Evolutionary conservation across 2,329 filamentous ascomycete genomes (phyloP).

Genomic region (Sclerotinia nivalis): DNA sequence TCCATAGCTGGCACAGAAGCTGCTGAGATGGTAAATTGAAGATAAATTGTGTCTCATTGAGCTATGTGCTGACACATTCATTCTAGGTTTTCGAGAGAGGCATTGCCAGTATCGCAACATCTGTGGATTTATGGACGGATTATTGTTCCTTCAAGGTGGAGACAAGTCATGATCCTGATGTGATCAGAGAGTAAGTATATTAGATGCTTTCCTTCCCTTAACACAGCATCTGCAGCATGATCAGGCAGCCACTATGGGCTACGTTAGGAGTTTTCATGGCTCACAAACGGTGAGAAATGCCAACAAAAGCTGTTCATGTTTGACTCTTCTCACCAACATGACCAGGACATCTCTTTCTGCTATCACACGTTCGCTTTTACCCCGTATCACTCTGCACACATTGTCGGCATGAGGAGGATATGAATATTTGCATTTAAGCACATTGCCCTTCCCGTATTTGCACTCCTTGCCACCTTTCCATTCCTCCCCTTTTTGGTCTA

Average conservation of each 20-base stretch:
- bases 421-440: conserved; percentile 52
- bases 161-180: conserved; percentile 88
- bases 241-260: conserved; percentile 33
- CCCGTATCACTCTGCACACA: conserved; percentile 42
- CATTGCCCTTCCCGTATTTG: conserved; percentile 63
- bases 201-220: conserved; percentile 67
- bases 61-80: conserved; percentile 35
- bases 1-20: conserved; percentile 95
- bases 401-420: conserved; percentile 47
- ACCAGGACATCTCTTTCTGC: conserved; percentile 60
- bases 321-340: conserved; percentile 65
- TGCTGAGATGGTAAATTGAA: conserved; percentile 78
- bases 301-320: conserved; percentile 58
- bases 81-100: conserved; percentile 88
- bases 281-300: conserved; percentile 70
- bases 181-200: conserved; percentile 99
- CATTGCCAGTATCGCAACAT: conserved; percentile 87
- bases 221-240: conserved; percentile 50
- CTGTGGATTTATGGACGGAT: conserved; percentile 94
- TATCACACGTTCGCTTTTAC: conserved; percentile 49
- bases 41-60: conserved; percentile 12
- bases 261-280: conserved; percentile 45
- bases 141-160: conserved; percentile 98
- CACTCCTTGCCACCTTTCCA: conserved; percentile 49
- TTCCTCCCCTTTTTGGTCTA: conserved; percentile 32